Evolutionary conservation across 768 basidiomycete species (phyloP), one percentile per base, ranked within the genome.

Genomic region (Naganishia vishniacii): DNA sequence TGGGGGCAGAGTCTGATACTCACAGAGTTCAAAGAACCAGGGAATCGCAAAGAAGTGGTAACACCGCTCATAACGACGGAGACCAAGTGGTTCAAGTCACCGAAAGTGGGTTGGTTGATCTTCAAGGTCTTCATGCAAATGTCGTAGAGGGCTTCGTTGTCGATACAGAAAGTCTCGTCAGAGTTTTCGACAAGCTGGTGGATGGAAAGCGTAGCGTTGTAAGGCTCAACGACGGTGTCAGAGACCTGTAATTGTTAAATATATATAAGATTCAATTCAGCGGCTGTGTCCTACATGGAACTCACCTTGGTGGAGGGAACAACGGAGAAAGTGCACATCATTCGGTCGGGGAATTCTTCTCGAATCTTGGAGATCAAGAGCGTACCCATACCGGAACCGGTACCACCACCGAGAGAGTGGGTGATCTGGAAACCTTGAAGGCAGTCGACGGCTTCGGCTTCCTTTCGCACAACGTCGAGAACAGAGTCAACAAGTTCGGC

Each of bases 291-390:
- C 26, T 20, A 34, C 13, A 32, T 7, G 15, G 15, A 11, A 23
- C 72, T 58, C 29, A 79, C 93, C 79, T 94, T 94, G 62, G 94
- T 92, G 79, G 86, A 88, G 31, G 94, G 94, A 16, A 98, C 90
- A 73, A 99, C 94, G 62, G 95, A 98, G 83, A 94, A 99, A 66
- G 95, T 98, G 79, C 90, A 91, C 94, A 98, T 97, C 94, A 99
- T 99, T 62, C 95, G 84, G 80, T 99, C 95, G 69, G 94, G 95
- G 80, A 90, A 99, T 78, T 99, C 94, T 79, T 97, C 93, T 69
- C 94, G 86, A 78, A 99, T 95, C 82, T 99, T 99, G 70, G 93
- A 97, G 78, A 99, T 95, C 70, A 99, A 81, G 60, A 99, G 88
- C 48, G 95, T 97, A 79, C 95, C 95, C 94, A 99, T 98, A 81